These are phyloP conservation scores for Vanrija sp. DNA, from an alignment of 1,284 basidiomycete species.

Conservation along the genomic window DNA sequence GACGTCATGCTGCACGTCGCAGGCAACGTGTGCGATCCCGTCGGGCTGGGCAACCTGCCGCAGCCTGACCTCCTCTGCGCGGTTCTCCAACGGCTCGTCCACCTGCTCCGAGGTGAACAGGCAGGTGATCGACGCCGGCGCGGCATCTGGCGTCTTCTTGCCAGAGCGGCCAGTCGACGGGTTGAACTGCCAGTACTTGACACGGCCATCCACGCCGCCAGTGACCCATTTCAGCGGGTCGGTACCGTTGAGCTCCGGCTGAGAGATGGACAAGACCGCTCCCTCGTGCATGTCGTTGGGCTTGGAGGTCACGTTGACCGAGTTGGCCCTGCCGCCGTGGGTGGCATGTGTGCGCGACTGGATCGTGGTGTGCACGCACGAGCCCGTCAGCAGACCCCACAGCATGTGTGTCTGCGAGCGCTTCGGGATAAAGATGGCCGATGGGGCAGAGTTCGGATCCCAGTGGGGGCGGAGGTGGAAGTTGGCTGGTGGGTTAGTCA, in stretches of 20 bases:
- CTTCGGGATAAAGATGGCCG: conserved; percentile 29
- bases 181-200: conserved; percentile 43
- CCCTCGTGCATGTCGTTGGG: conserved; percentile 31
- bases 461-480: conserved; percentile 40
- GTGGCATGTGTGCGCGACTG: conserved; percentile 32
- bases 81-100: conserved; percentile 23
- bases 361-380: conserved; percentile 40
- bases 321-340: conserved; percentile 35
- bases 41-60: conserved; percentile 31
- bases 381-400: conserved; percentile 43
- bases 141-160: conserved; percentile 24
- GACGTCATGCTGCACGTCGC: conserved; percentile 26
- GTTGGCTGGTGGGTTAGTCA: conserved; percentile 28
- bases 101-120: conserved; percentile 32
- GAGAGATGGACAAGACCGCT: conserved; percentile 31
- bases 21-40: conserved; percentile 31
- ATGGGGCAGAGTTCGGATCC: conserved; percentile 25
- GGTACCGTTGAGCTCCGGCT: conserved; percentile 15
- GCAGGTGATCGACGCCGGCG: conserved; percentile 28
- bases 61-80: conserved; percentile 32
- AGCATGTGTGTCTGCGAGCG: conserved; percentile 35
- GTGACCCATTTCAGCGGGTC: conserved; percentile 37
- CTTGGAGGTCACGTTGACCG: conserved; percentile 31
- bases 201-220: conserved; percentile 41
- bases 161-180: conserved; percentile 22